Conservation (phyloP, 495 filamentous ascomycete genomes). For the Apiosordaria backusii region DNA sequence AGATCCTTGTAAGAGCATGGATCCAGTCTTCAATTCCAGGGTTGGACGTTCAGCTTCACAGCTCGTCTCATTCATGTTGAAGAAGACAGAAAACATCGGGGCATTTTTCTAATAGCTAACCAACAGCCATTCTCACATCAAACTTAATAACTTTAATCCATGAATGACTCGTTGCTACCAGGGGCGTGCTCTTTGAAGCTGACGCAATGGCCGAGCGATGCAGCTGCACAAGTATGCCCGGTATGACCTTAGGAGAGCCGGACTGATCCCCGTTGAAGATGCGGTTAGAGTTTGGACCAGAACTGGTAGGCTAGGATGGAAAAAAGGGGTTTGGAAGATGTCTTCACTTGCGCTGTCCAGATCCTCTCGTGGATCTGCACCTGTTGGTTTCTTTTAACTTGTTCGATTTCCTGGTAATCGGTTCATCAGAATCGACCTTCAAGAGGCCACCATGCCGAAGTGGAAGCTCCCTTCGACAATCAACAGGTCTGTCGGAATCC, state of each 20-base stretch:
- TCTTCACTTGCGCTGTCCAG: neutral
- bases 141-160: neutral
- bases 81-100: too few species aligned
- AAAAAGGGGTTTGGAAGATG: neutral
- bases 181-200: neutral
- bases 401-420: neutral
- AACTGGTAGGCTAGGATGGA: neutral
- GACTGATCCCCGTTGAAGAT: neutral
- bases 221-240: neutral
- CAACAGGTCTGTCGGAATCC: slow-evolving; percentile 19
- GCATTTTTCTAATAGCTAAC: neutral
- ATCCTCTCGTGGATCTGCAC: neutral
- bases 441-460: slow-evolving; percentile 8
- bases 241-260: neutral
- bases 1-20: neutral
- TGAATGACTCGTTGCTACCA: neutral
- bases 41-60: neutral
- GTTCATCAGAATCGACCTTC: neutral
- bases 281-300: neutral
- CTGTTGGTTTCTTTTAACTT: neutral
- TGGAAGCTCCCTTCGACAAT: slow-evolving; percentile 19
- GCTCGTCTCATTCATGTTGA: neutral
- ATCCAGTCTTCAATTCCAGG: neutral
- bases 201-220: slow-evolving; percentile 2
- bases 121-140: neutral